phyloP scores from a whole-genome alignment of 1,284 basidiomycete genomes.

The Entoloma clypeatum region DNA sequence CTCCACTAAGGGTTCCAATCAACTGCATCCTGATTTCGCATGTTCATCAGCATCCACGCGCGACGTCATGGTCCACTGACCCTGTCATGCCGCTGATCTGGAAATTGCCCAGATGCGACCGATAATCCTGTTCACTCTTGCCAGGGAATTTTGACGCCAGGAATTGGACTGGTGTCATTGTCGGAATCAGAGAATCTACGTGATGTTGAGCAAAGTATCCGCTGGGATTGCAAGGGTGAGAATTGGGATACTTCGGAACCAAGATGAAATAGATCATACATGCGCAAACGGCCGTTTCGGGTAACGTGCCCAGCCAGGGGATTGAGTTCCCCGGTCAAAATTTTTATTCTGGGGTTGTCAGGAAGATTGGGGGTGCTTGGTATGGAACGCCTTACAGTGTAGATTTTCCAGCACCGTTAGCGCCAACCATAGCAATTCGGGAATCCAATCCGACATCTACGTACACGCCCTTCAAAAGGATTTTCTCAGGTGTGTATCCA shows the following conservation, averaged over 20 bases:
- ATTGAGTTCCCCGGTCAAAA: slow-evolving; percentile 87
- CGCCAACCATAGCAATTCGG: slow-evolving; percentile 87
- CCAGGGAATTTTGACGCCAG: slow-evolving; percentile 91
- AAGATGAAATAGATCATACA: slow-evolving; percentile 47
- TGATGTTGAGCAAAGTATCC: slow-evolving; percentile 98
- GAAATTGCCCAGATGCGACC: slow-evolving; percentile 94
- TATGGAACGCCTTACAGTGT: slow-evolving; percentile 51
- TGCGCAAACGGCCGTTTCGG: slow-evolving; percentile 86
- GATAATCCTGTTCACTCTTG: slow-evolving; percentile 95
- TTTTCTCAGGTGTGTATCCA: slow-evolving; percentile 81
- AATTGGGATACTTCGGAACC: not conserved
- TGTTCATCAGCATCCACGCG: slow-evolving; percentile 5
- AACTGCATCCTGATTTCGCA: slow-evolving; percentile 54
- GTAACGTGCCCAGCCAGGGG: slow-evolving; percentile 82
- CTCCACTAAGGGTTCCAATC: slow-evolving; percentile 87
- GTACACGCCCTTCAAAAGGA: slow-evolving; percentile 80
- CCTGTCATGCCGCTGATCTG: slow-evolving; percentile 98
- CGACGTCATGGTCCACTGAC: slow-evolving; percentile 29
- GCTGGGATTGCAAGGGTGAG: slow-evolving; percentile 32
- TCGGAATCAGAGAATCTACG: slow-evolving; percentile 87
- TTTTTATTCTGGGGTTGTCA: slow-evolving; percentile 71
- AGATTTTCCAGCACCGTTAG: slow-evolving; percentile 79
- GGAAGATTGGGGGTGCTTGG: slow-evolving; percentile 1
- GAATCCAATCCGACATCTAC: slow-evolving; percentile 91
- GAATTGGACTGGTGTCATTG: slow-evolving; percentile 89